These are phyloP conservation scores for Mrakia gelida DNA, from an alignment of 768 basidiomycete species.

Conservation along the genomic window DNA sequence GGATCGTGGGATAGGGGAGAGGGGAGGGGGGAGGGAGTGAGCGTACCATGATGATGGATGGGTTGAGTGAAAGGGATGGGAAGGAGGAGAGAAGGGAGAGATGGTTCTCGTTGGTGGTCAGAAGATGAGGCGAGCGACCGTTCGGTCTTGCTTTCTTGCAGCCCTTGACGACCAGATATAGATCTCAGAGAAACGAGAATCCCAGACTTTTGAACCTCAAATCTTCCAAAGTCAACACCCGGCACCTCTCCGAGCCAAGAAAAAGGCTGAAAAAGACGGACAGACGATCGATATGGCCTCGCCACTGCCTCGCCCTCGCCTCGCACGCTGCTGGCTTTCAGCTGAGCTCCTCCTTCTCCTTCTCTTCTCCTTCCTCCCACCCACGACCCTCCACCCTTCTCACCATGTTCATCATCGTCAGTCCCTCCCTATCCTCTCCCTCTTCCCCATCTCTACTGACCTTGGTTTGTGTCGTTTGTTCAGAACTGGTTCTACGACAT, in stretches of 20 bases:
- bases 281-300: too few relatives aligned
- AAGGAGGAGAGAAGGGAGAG: not conserved
- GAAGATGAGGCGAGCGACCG: not conserved
- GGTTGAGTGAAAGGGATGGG: not conserved
- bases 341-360: not conserved
- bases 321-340: not conserved
- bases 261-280: too few relatives aligned
- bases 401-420: slow-evolving; percentile 32
- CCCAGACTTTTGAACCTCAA: too few relatives aligned
- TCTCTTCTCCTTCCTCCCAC: not conserved
- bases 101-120: not conserved
- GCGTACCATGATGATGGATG: not conserved
- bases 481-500: slow-evolving; percentile 94
- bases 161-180: too few relatives aligned
- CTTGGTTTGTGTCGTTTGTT: not conserved
- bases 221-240: too few relatives aligned
- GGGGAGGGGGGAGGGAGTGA: not conserved
- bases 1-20: not conserved
- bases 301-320: too few relatives aligned
- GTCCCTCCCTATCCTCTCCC: not conserved
- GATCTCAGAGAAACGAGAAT: too few relatives aligned
- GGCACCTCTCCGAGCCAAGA: too few relatives aligned
- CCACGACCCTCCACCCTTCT: not conserved
- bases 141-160: too few relatives aligned
- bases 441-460: not conserved